Evolutionary conservation across 805 yeast species (phyloP), one percentile per base, ranked within the genome.

Genomic region (Hanseniaspora singularis): DNA sequence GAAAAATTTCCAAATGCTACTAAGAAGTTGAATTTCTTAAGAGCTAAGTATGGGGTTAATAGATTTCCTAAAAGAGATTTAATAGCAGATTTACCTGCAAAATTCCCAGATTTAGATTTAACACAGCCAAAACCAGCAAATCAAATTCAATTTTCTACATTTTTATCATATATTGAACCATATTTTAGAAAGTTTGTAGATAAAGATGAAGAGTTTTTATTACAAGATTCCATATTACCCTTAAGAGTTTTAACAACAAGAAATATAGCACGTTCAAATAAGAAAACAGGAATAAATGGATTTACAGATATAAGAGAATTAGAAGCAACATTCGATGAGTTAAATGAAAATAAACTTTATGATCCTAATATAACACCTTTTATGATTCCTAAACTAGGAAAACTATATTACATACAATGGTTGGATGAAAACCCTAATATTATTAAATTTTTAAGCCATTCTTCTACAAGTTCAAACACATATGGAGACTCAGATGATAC

Each of bases 101-200:
- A 70, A 30, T 79, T 87, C 22, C 98, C 98, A 10, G 78, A 83
- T 60, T 73, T 71, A 48, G 97, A 92, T 62, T 86, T 84, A 49
- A 79, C 95, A 4, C 76, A 77, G 51, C 76, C 79, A 12, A 89
- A 88, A 57, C 88, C 88, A 16, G 64, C 86, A 2, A 89, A 86
- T 61, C 98, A 92, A 65, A 92, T 89, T 15, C 96, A 87, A 57
- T 87, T 83, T 59, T 71, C 83, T 11, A 88, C 98, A 0, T 92
- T 84, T 59, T 81, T 84, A 53, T 66, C 88, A 1, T 85, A 81
- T 54, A 72, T 87, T 31, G 98, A 92, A 60, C 83, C 88, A 26
- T 89, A 75, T 59, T 88, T 81, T 64, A 71, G 95, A 51, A 73
- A 74, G 2, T 84, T 75, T 54, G 66, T 71, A 15, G 95, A 82